Conservation (phyloP, 2,329 filamentous ascomycete genomes). For the Huntiella bhutanensis region DNA sequence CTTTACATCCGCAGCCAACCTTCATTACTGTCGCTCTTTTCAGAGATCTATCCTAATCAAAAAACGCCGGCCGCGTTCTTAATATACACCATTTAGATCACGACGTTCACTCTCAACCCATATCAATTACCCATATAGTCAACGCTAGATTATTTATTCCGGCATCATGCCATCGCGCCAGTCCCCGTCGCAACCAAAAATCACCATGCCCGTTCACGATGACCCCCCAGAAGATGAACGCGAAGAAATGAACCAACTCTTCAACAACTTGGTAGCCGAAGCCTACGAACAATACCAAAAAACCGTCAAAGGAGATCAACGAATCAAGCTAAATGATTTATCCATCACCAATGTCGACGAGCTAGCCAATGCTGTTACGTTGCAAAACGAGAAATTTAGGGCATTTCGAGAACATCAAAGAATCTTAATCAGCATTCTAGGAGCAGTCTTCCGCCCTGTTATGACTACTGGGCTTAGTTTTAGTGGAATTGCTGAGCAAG, state of each 20-base stretch:
- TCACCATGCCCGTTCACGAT: background rate
- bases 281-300: constrained; percentile 10
- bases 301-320: constrained; percentile 3
- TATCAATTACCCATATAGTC: too few species aligned
- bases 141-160: too few species aligned
- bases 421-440: constrained; percentile 11
- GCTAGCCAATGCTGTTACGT: constrained; percentile 7
- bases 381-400: constrained; percentile 11
- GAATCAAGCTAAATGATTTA: constrained; percentile 7
- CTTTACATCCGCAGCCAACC: too few species aligned
- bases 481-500: constrained; percentile 20
- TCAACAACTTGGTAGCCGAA: constrained; percentile 11
- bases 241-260: constrained; percentile 11
- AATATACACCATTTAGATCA: too few species aligned
- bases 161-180: too few species aligned
- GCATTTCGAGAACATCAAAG: constrained; percentile 11
- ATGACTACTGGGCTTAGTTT: constrained; percentile 23
- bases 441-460: constrained; percentile 18
- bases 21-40: too few species aligned
- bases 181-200: background rate
- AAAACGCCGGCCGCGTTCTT: too few species aligned
- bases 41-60: too few species aligned
- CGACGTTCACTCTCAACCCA: too few species aligned
- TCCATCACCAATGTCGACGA: constrained; percentile 10
- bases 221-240: background rate